Evolutionary conservation across 257 asterid species (phyloP), one percentile per base, ranked within the genome.

Genomic region (Phtheirospermum japonicum): DNA sequence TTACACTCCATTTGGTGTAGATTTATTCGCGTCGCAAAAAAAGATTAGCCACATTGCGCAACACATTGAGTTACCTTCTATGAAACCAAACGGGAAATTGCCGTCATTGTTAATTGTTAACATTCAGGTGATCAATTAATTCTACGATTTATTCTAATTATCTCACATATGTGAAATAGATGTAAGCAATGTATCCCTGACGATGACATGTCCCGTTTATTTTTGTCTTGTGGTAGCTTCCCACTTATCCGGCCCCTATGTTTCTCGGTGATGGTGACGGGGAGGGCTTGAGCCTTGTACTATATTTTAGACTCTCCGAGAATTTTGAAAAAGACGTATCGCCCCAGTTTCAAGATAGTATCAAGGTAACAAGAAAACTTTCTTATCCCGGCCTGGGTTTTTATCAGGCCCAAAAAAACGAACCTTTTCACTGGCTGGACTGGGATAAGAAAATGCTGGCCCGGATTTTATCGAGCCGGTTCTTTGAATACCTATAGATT

Each of bases 1-100:
- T 20, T 93, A 93, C 80, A 74, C 71, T 56, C 96, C 99, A 13
- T 76, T 93, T 39, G 99, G 99, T n/a, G 95, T 85, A 26, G 99
- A 93, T 75, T 59, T 93, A 65, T 93, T 87, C 77, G 71, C 85
- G 34, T 75, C 86, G 50, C 69, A 79, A 20, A 81, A 77, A 70
- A 93, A 89, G 89, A 77, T 93, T 61, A 80, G 72, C 75, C 97
- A 93, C 82, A 89, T 93, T 57, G 97, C 99, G 18, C 90, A 89
- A 64, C 94, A 87, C 73, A 80, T 93, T 37, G 95, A 89, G 68
- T 83, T 89, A 54, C 99, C 99, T 71, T 66, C 84, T 45, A 49
- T 81, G 5, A 83, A 82, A 70, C 78, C 85, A 42, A 76, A 81
- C 9, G 87, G 82, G 66, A 76, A 80, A 61, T 66, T 79, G 65